These are phyloP conservation scores for Houttuynia cordata DNA, from an alignment of 164 flowering plant genomes.

Conservation along the genomic window DNA sequence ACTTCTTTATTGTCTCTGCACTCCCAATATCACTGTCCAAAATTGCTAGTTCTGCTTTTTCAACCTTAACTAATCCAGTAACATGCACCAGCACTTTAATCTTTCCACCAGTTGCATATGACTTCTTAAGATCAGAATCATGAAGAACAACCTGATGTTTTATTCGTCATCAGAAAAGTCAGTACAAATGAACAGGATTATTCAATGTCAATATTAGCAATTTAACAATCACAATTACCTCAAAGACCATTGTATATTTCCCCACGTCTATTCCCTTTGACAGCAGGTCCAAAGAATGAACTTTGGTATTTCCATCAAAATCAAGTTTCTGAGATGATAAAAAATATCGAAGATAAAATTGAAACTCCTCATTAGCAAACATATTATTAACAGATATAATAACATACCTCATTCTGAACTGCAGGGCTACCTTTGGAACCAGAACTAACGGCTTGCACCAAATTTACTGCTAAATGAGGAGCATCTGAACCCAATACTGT, in stretches of 20 bases:
- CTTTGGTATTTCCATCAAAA: slow-evolving; percentile 34
- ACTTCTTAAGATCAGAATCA: slow-evolving; percentile 45
- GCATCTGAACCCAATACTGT: no score
- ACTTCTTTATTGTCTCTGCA: slow-evolving; percentile 58
- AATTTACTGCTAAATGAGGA: no score
- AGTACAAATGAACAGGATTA: not conserved
- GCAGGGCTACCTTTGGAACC: no score
- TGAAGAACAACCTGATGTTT: slow-evolving; percentile 47
- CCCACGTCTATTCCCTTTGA: slow-evolving; percentile 69
- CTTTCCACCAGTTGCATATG: slow-evolving; percentile 64
- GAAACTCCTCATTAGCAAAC: not conserved
- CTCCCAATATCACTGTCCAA: slow-evolving; percentile 82
- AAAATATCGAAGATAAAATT: not conserved
- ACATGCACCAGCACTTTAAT: slow-evolving; percentile 41
- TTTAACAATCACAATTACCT: slow-evolving; percentile 34
- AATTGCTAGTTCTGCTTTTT: slow-evolving; percentile 53
- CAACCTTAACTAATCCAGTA: slow-evolving; percentile 58
- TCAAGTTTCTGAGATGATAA: slow-evolving; percentile 53
- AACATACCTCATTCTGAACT: no score
- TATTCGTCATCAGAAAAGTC: not conserved
- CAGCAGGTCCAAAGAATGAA: slow-evolving; percentile 48
- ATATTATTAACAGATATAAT: no score
- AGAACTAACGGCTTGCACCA: no score
- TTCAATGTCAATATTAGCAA: not conserved
- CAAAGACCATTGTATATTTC: slow-evolving; percentile 52